These are phyloP conservation scores for Penicillium bialowiezense DNA, from an alignment of 495 filamentous ascomycete species.

Conservation along the genomic window DNA sequence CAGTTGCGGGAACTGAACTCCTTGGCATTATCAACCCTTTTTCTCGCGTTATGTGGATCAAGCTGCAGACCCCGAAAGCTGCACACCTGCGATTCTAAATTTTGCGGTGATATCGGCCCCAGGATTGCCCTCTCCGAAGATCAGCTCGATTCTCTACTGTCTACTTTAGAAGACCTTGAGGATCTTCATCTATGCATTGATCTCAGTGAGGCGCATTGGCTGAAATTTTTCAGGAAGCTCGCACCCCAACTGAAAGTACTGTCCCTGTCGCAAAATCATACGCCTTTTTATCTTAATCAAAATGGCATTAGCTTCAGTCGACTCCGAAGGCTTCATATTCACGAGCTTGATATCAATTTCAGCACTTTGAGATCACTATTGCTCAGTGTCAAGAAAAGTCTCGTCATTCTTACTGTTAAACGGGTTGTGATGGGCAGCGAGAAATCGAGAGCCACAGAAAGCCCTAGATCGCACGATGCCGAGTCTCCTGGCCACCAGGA, in stretches of 20 bases:
- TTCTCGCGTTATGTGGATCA: constrained; percentile 7
- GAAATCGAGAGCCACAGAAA: constrained; percentile 1
- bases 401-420: constrained; percentile 9
- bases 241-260: constrained; percentile 12
- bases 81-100: constrained; percentile 5
- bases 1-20: constrained; percentile 9
- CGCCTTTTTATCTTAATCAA: constrained; percentile 2
- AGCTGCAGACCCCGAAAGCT: constrained; percentile 10
- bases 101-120: constrained; percentile 8
- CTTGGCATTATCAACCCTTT: constrained; percentile 9
- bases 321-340: constrained; percentile 10
- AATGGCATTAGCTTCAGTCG: constrained; percentile 8
- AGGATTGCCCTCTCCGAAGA: constrained; percentile 10
- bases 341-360: constrained; percentile 11
- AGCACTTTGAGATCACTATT: constrained; percentile 9
- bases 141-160: constrained; percentile 8
- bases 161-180: constrained; percentile 6
- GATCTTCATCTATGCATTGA: constrained; percentile 12
- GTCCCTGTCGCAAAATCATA: constrained; percentile 7
- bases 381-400: constrained; percentile 6
- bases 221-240: constrained; percentile 6
- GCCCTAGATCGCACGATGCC: background rate
- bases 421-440: constrained; percentile 5
- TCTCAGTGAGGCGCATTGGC: constrained; percentile 9
- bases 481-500: constrained; percentile 1